Evolutionary conservation across 2,329 filamentous ascomycete species (phyloP), one percentile per base, ranked within the genome.

Genomic region (Claviceps quebecensis): DNA sequence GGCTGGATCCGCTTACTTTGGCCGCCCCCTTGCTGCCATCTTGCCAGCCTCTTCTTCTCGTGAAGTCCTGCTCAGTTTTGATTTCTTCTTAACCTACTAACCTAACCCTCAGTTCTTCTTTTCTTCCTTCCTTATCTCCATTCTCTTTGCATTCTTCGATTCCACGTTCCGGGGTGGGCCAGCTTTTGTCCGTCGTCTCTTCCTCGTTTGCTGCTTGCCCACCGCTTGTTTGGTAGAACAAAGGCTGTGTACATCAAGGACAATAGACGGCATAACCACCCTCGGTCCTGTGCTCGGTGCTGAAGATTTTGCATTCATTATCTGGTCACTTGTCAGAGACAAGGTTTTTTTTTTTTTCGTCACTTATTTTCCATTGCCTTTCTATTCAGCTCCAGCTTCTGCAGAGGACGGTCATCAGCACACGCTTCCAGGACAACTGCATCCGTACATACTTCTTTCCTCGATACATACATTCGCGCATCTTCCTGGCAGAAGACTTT

Each of bases 401-500:
- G 22, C 41, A 23, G 41, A 6, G 19, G 22, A 44, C 19, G 22
- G 40, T 22, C 19, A 14, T 13, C 13, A n/a, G 40, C 16, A 23
- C 19, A 17, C 13, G 40, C 14, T 14, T 16, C 13, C 41, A 16
- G 41, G 19, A 44, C 13, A 26, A 14, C 19, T 26, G 22, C 41
- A 23, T 23, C n/a, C 37, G n/a, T 23, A 5, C 11, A 44, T 26
- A 41, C 4, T 13, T 44, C 41, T 44, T 44, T 44, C 19, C 11
- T 7, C 16, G 11, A 7, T 14, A 7, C 13, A 5, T 9, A 23
- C 19, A 23, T 44, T 44, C 16, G 23, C 37, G 37, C 14, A 37
- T 53, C 53, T 51, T 53, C 48, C 51, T 36, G 51, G 53, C 36
- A 36, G 43, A 51, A 53, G 51, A 45, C 40, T 16, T 36, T 19